phyloP scores from a whole-genome alignment of 139 green algal species.

The Desmodesmus armatus region DNA sequence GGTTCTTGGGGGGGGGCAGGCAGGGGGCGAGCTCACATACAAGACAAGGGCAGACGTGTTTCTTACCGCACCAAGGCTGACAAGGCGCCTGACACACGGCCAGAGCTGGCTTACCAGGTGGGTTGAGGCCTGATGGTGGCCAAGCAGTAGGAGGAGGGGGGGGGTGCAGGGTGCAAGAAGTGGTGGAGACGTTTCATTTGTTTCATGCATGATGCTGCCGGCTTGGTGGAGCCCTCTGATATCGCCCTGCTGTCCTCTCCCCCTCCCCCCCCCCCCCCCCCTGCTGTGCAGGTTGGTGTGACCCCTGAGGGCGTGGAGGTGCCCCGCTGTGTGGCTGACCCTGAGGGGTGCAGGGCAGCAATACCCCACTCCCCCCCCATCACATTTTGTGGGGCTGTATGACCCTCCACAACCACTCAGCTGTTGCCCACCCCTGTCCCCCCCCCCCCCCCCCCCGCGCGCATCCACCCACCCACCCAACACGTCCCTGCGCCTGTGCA shows the following conservation, averaged over 20 bases:
- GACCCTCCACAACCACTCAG: background rate
- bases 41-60: too few species aligned
- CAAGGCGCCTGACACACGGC: slow-evolving; percentile 78
- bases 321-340: background rate
- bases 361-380: background rate
- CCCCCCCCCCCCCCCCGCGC: background rate
- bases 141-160: too few species aligned
- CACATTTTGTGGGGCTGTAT: background rate
- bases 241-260: background rate
- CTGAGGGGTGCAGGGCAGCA: background rate
- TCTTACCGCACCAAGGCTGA: too few species aligned
- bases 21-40: background rate
- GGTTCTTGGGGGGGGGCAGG: background rate
- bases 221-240: background rate
- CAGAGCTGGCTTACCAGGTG: slow-evolving; percentile 86
- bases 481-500: slow-evolving; percentile 49
- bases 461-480: too few species aligned
- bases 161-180: too few species aligned
- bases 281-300: slow-evolving; percentile 73
- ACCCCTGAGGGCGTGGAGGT: slow-evolving; percentile 79
- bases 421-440: background rate
- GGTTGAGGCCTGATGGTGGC: too few species aligned
- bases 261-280: background rate
- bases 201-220: too few species aligned
- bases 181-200: too few species aligned